phyloP scores from a whole-genome alignment of 176 grass and related monocot species.

The Avena insularis region DNA sequence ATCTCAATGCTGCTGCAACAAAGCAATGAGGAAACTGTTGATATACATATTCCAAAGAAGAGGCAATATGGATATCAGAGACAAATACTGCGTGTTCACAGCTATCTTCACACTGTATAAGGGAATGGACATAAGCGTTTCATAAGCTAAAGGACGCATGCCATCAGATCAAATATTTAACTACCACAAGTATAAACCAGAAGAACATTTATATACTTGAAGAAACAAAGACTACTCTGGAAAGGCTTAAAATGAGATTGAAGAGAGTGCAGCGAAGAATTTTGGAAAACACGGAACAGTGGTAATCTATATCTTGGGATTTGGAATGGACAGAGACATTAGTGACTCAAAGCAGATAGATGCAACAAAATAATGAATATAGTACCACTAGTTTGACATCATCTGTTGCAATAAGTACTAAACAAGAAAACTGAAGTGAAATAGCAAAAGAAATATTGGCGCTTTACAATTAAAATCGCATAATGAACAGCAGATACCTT shows the following conservation, averaged over 20 bases:
- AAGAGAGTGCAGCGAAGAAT: background rate
- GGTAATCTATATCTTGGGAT: background rate
- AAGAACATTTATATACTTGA: background rate
- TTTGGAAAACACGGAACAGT: background rate
- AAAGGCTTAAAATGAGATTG: background rate
- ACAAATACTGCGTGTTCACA: background rate
- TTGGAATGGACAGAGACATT: background rate
- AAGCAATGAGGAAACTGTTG: background rate
- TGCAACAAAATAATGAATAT: background rate
- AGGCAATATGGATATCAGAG: background rate
- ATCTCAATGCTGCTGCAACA: slow-evolving; percentile 49
- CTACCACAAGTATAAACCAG: background rate
- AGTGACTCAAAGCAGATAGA: background rate
- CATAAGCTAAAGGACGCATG: background rate
- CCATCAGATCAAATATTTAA: background rate
- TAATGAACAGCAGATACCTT: background rate
- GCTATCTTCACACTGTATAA: background rate
- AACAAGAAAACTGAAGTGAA: background rate
- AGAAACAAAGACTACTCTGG: background rate
- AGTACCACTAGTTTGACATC: background rate
- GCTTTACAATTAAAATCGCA: background rate
- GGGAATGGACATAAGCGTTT: background rate
- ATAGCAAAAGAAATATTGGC: background rate
- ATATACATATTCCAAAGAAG: background rate
- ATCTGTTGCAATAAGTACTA: background rate